phyloP scores from a whole-genome alignment of 306 rosid genomes.

The Crotalaria pallida region DNA sequence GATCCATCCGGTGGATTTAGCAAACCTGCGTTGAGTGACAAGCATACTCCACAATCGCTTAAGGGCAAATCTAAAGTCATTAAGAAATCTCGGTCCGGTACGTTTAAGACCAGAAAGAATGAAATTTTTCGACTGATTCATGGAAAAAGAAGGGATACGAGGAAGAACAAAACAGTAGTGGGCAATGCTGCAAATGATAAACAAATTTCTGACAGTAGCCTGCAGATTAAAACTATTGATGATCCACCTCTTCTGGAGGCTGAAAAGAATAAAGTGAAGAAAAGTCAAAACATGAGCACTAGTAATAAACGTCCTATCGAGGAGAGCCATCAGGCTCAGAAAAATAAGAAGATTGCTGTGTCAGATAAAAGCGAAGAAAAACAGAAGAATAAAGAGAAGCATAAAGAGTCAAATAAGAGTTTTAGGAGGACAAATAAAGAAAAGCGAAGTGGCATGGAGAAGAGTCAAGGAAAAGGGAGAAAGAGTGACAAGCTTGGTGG shows the following conservation, averaged over 20 bases:
- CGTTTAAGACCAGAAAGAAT: constrained; percentile 13
- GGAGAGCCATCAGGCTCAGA: constrained; percentile 17
- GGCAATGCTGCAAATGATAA: neutral
- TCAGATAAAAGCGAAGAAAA: constrained; percentile 26
- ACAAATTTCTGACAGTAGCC: no score
- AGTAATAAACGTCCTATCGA: constrained; percentile 2
- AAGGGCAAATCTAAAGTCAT: constrained; percentile 45
- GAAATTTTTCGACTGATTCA: constrained; percentile 15
- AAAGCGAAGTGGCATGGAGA: constrained; percentile 18
- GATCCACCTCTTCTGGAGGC: constrained; percentile 26
- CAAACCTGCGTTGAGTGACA: constrained; percentile 35
- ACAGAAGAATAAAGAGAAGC: constrained; percentile 25
- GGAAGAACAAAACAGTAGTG: constrained; percentile 17
- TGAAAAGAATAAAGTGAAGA: constrained; percentile 23
- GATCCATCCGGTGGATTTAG: constrained; percentile 27
- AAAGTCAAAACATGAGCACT: constrained; percentile 20
- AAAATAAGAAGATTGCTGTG: neutral
- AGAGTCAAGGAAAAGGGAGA: constrained; percentile 16
- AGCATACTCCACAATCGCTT: constrained; percentile 33
- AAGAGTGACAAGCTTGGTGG: constrained; percentile 67
- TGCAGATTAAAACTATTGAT: neutral
- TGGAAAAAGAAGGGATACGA: constrained; percentile 13
- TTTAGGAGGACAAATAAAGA: constrained; percentile 24
- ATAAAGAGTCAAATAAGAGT: constrained; percentile 24
- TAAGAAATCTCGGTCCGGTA: constrained; percentile 43